Evolutionary conservation across 306 rosid genomes (phyloP), one percentile per base, ranked within the genome.

Genomic region (Cucumis hystrix): DNA sequence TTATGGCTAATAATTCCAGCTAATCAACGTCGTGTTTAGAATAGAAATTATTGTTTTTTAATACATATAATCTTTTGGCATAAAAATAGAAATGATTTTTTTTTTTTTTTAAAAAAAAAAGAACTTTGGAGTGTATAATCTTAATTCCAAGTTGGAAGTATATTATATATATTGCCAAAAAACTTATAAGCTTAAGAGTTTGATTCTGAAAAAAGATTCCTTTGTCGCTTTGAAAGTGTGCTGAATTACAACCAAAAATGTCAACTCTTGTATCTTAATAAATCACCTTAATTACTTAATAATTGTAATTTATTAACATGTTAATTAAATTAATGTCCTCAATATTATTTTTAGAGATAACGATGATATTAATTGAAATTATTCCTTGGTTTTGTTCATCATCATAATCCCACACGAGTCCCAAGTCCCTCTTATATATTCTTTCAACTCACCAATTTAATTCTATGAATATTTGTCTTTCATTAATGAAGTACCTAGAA

Each of bases 381-480:
- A 81, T 88, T 90, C 57, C 87, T 83, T 71, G 73, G 73, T 77
- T 84, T 89, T 78, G 33, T 71, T 79, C 79, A 83, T 63, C 58
- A 51, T 33, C 37, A 12, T 47, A 43, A 47, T 47, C 54, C 79
- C 84, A 76, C 90, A 83, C 86, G 80, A 87, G 83, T 86, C 82
- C 76, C 10, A 78, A 84, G 79, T 82, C 81, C 79, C 57, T 47
- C 54, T 47, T 10, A 59, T 23, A 23, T 23, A 23, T 59, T 23
- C 75, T 76, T 79, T 85, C 54, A 79, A 75, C 63, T 28, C 75
- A 75, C 78, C 84, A 67, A 7, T 90, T 90, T 88, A 83, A 85
- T 90, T 85, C 87, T 87, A 78, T 81, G 91, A 90, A 90, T 88
- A 88, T 88, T 88, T 90, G 96, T 90, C 96, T 83, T 88, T 47